Conservation (phyloP, 805 yeast species). For the Myxozyma kluyveri region DNA sequence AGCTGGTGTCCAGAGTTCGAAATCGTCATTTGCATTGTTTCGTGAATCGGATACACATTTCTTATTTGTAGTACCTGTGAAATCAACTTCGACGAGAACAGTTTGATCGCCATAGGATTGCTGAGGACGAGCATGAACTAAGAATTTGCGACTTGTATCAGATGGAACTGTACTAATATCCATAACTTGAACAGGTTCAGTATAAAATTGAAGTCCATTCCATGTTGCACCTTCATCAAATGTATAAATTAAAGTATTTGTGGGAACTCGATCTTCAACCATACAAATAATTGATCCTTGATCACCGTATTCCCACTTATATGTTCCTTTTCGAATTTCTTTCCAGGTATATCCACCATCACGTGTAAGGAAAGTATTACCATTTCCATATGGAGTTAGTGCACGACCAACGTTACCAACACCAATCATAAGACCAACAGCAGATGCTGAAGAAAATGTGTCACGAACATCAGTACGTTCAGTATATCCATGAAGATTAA, state of each 20-base stretch:
- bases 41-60: conserved; percentile 55
- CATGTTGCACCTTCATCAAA: conserved; percentile 78
- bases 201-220: conserved; percentile 62
- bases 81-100: conserved; percentile 55
- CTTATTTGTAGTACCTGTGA: conserved; percentile 49
- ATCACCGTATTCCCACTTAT: conserved; percentile 96
- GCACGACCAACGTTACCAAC: conserved; percentile 84
- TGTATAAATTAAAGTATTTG: conserved; percentile 63
- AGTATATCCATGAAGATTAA: conserved; percentile 86
- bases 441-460: conserved; percentile 82
- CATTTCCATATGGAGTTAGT: conserved; percentile 50
- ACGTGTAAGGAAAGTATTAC: conserved; percentile 71
- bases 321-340: conserved; percentile 68
- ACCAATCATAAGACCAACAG: conserved; percentile 84
- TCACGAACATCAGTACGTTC: conserved; percentile 82
- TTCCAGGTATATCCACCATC: conserved; percentile 93
- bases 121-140: conserved; percentile 56
- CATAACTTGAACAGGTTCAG: conserved; percentile 51
- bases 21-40: conserved; percentile 52
- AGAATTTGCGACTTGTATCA: conserved; percentile 79
- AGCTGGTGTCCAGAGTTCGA: conserved; percentile 60
- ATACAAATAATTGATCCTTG: conserved; percentile 82
- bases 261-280: conserved; percentile 56
- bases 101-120: conserved; percentile 48
- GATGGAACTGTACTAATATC: conserved; percentile 90